Evolutionary conservation across 2,329 filamentous ascomycete genomes (phyloP).

Genomic region (Phyllachora maydis): DNA sequence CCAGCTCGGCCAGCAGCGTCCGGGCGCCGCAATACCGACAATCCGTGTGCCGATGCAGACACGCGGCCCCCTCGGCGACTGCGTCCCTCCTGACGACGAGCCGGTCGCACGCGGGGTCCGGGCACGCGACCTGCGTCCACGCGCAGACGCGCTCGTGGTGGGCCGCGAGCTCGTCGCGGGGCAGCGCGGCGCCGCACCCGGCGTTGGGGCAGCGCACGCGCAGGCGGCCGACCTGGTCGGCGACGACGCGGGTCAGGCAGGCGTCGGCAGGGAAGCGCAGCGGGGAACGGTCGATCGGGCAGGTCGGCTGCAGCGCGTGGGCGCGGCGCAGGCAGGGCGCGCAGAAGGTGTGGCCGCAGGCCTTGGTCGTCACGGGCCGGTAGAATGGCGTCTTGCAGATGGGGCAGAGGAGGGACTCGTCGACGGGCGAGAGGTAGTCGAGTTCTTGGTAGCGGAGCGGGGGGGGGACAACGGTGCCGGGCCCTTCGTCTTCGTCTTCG

Average conservation of each 20-base stretch:
- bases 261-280: conserved; percentile 13
- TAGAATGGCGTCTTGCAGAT: conserved; percentile 38
- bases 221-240: conserved; percentile 39
- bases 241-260: conserved; percentile 19
- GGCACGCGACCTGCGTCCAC: conserved; percentile 33
- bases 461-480: no score
- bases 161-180: conserved; percentile 30
- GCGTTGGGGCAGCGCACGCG: conserved; percentile 36
- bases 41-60: conserved; percentile 27
- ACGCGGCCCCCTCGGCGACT: conserved; percentile 24
- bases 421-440: conserved; percentile 11
- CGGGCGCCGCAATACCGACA: conserved; percentile 32
- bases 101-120: conserved; percentile 27
- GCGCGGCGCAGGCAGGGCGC: conserved; percentile 29
- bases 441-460: conserved; percentile 12
- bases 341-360: conserved; percentile 46
- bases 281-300: conserved; percentile 35
- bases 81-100: conserved; percentile 27
- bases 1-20: conserved; percentile 24
- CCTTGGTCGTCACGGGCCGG: conserved; percentile 32
- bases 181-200: conserved; percentile 27
- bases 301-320: conserved; percentile 20
- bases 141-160: conserved; percentile 36
- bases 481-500: no score
- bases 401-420: conserved; percentile 14